Conservation (phyloP, 23 red algal species). For the Chondrus crispus region DNA sequence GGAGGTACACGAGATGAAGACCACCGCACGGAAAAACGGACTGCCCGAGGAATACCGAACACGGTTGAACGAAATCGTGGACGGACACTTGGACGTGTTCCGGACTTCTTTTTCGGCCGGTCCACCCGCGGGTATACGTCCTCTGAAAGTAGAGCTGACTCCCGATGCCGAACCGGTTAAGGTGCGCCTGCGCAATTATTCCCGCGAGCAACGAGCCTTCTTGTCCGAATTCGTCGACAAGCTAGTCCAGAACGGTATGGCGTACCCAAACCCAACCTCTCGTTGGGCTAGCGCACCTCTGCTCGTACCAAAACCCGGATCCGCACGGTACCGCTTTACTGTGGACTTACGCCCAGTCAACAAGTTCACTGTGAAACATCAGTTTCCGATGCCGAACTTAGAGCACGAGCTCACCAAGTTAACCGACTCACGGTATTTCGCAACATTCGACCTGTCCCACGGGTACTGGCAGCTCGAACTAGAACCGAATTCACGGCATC, state of each 20-base stretch:
- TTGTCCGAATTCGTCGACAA: not conserved
- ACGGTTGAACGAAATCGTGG: not conserved
- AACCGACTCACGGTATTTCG: not conserved
- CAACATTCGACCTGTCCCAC: not conserved
- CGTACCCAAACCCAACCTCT: not conserved
- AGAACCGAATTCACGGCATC: not conserved
- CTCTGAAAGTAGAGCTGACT: not conserved
- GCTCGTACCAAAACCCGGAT: not conserved
- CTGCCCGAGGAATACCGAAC: not conserved
- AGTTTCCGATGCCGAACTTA: constrained; percentile 10
- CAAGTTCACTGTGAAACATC: not conserved
- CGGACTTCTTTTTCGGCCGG: not conserved
- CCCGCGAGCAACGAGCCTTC: not conserved
- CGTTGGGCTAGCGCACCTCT: not conserved
- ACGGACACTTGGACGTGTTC: constrained; percentile 8
- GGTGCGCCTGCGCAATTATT: not conserved
- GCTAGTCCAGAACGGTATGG: not conserved
- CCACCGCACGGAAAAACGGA: not conserved
- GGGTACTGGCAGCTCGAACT: constrained; percentile 36
- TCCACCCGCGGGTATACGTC: not conserved
- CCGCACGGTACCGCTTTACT: constrained; percentile 5
- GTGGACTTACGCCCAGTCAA: constrained; percentile 6
- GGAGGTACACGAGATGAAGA: not conserved
- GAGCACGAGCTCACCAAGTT: not conserved
- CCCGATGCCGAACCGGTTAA: not conserved